These are phyloP conservation scores for Botryotinia globosa DNA, from an alignment of 2,329 filamentous ascomycete genomes.

Conservation along the genomic window DNA sequence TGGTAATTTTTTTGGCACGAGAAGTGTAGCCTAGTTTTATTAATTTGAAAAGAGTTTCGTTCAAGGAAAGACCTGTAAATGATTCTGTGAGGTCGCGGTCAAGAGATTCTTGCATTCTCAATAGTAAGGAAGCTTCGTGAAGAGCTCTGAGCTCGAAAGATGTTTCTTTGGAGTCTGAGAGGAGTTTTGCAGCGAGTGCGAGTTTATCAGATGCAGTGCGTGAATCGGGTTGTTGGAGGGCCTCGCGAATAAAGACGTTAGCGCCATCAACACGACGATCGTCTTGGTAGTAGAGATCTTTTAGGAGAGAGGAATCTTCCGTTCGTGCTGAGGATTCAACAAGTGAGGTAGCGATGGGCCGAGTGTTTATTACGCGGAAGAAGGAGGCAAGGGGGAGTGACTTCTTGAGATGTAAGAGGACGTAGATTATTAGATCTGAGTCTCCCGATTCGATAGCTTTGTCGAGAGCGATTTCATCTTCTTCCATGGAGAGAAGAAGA, in stretches of 20 bases:
- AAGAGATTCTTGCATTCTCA: constrained; percentile 82
- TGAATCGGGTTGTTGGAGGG: constrained; percentile 68
- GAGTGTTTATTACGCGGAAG: constrained; percentile 84
- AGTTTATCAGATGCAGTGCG: constrained; percentile 79
- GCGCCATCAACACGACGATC: constrained; percentile 86
- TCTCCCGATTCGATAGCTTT: constrained; percentile 96
- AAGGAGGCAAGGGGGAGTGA: constrained; percentile 88
- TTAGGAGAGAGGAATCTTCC: constrained; percentile 78
- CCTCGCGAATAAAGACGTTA: constrained; percentile 81
- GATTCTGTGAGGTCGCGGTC: constrained; percentile 75
- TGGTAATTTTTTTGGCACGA: constrained; percentile 81
- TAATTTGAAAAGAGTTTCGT: constrained; percentile 89
- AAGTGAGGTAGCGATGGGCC: constrained; percentile 81
- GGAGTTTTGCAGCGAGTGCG: constrained; percentile 76
- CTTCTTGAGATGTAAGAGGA: constrained; percentile 82
- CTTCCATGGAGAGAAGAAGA: constrained; percentile 88
- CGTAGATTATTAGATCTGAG: constrained; percentile 86
- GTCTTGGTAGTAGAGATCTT: constrained; percentile 97
- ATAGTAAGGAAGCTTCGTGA: constrained; percentile 74
- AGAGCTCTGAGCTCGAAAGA: constrained; percentile 70
- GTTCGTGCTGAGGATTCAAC: constrained; percentile 79
- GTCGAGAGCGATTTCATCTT: constrained; percentile 90
- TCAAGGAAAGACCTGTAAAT: constrained; percentile 81
- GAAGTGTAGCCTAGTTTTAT: constrained; percentile 78
- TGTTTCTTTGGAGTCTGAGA: constrained; percentile 80